Evolutionary conservation across 805 yeast genomes (phyloP).

Genomic region (Yarrowia sp.): DNA sequence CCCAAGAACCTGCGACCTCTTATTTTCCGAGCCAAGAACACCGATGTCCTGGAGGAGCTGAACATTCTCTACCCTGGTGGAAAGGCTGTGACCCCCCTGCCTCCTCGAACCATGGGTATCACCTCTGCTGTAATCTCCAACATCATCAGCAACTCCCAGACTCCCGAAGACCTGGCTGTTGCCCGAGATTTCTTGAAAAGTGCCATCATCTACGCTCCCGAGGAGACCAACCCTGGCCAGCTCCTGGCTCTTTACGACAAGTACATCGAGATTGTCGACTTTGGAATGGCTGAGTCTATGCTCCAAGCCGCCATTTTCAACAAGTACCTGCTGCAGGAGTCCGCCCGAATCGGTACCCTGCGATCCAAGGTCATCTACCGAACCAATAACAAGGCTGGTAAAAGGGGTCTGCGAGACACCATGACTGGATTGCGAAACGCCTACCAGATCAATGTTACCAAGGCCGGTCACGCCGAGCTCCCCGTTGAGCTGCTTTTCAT

Average conservation of each 20-base stretch:
- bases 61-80: constrained; percentile 14
- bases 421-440: neutral
- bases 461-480: constrained; percentile 13
- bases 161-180: neutral
- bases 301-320: neutral
- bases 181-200: neutral
- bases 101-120: constrained; percentile 2
- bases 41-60: constrained; percentile 13
- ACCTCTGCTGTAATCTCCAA: neutral
- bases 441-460: constrained; percentile 6
- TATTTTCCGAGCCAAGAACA: constrained; percentile 10
- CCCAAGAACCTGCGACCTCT: constrained; percentile 25
- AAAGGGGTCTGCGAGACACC: constrained; percentile 4
- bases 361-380: constrained; percentile 8
- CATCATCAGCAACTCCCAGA: neutral
- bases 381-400: neutral
- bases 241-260: constrained; percentile 4
- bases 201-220: constrained; percentile 8
- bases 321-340: neutral
- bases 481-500: constrained; percentile 18
- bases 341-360: constrained; percentile 5
- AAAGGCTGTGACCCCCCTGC: neutral
- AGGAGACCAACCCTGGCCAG: neutral
- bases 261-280: neutral
- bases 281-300: neutral